phyloP scores from a whole-genome alignment of 768 basidiomycete species.

The Auriculariales sp. region DNA sequence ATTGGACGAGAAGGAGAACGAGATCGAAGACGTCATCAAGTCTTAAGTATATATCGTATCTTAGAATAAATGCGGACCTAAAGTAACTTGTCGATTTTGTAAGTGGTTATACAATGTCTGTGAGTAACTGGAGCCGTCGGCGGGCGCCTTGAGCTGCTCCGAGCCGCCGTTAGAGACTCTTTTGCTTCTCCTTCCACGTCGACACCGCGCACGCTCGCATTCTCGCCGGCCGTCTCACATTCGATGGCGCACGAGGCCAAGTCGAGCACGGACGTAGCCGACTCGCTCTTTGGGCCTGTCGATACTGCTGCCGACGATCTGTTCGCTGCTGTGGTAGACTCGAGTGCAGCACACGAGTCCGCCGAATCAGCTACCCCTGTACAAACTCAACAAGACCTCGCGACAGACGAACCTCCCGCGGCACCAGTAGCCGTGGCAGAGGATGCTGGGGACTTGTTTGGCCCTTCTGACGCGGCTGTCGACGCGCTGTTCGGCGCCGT shows the following conservation, averaged over 20 bases:
- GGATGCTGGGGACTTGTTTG: neutral
- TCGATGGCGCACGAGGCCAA: neutral
- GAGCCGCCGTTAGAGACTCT: too few species aligned
- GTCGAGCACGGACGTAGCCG: conserved; percentile 46
- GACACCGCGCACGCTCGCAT: neutral
- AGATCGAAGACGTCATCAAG: too few species aligned
- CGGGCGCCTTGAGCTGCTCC: too few species aligned
- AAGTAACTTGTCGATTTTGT: too few species aligned
- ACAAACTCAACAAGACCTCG: neutral
- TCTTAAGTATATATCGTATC: too few species aligned
- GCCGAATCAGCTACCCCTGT: neutral
- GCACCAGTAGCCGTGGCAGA: too few species aligned
- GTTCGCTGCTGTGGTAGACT: conserved; percentile 29
- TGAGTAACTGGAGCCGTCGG: too few species aligned
- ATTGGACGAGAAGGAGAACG: conserved; percentile 9
- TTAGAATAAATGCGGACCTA: too few species aligned
- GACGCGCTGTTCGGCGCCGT: conserved; percentile 1
- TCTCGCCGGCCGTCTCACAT: neutral
- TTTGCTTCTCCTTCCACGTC: too few species aligned
- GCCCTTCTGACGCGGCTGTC: neutral
- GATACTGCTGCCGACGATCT: conserved; percentile 43
- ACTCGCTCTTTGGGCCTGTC: conserved; percentile 62
- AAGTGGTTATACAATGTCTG: too few species aligned
- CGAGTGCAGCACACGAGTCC: too few species aligned
- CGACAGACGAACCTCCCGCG: neutral